phyloP scores from a whole-genome alignment of 306 rosid species.

The Prosopis cineraria region DNA sequence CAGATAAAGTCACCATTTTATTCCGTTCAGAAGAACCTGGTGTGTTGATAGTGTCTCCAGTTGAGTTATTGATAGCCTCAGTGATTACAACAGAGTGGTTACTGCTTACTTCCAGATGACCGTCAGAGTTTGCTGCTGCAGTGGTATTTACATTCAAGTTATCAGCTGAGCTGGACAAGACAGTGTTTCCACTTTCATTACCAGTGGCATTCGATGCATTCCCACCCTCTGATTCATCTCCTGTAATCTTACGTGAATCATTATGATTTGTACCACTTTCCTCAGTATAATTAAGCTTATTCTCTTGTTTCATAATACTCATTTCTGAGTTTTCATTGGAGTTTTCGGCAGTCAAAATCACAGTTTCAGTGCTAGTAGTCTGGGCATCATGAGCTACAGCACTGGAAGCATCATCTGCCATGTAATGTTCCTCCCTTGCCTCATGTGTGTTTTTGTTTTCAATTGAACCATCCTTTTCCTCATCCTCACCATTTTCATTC shows the following conservation, averaged over 20 bases:
- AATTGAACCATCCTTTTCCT: slow-evolving; percentile 46
- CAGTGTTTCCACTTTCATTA: slow-evolving; percentile 36
- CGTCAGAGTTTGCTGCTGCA: slow-evolving; percentile 31
- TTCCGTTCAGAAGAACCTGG: slow-evolving; percentile 47
- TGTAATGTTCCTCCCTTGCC: slow-evolving; percentile 93
- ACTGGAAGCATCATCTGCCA: slow-evolving; percentile 96
- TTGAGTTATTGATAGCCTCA: slow-evolving; percentile 39
- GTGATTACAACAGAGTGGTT: slow-evolving; percentile 33
- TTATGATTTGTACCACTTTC: slow-evolving; percentile 38
- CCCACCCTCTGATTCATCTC: slow-evolving; percentile 36
- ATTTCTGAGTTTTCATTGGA: slow-evolving; percentile 41
- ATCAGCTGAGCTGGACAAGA: slow-evolving; percentile 34
- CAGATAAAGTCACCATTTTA: slow-evolving; percentile 18
- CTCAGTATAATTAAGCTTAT: slow-evolving; percentile 28
- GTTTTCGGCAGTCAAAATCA: slow-evolving; percentile 42
- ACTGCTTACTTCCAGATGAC: slow-evolving; percentile 41
- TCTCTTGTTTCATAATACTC: slow-evolving; percentile 41
- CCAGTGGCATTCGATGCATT: slow-evolving; percentile 39
- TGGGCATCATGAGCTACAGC: slow-evolving; percentile 85
- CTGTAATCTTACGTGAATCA: slow-evolving; percentile 45
- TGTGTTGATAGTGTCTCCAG: slow-evolving; percentile 25
- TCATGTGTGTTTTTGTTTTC: slow-evolving; percentile 65
- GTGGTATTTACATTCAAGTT: slow-evolving; percentile 37
- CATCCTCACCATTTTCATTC: slow-evolving; percentile 43
- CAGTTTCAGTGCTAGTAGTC: slow-evolving; percentile 47